Evolutionary conservation across 2,329 filamentous ascomycete species (phyloP).

Genomic region (Neurospora crassa): DNA sequence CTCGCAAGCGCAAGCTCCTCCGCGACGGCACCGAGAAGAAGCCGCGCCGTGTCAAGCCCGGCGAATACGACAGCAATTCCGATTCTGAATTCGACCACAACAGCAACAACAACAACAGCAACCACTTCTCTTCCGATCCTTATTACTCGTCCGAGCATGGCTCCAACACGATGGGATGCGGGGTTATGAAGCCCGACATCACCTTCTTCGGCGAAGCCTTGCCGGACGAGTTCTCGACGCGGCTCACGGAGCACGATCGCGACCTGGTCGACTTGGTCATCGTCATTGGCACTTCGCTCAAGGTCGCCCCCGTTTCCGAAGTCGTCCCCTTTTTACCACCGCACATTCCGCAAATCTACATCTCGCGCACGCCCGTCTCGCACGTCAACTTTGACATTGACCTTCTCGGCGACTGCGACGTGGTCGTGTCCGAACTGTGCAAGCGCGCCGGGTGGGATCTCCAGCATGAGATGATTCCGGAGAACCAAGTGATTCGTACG

Average conservation of each 20-base stretch:
- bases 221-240: slow-evolving; percentile 70
- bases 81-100: slow-evolving; percentile 47
- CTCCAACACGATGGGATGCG: slow-evolving; percentile 34
- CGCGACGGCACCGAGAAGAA: slow-evolving; percentile 26
- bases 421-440: slow-evolving; percentile 80
- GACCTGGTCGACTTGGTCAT: slow-evolving; percentile 79
- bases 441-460: slow-evolving; percentile 72
- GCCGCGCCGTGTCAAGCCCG: slow-evolving; percentile 27
- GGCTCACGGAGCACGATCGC: slow-evolving; percentile 73
- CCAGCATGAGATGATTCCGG: slow-evolving; percentile 73
- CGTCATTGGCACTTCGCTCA: slow-evolving; percentile 91
- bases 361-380: slow-evolving; percentile 71
- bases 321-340: slow-evolving; percentile 72
- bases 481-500: slow-evolving; percentile 51
- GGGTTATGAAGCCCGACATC: slow-evolving; percentile 95
- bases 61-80: slow-evolving; percentile 31
- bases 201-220: slow-evolving; percentile 94
- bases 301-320: slow-evolving; percentile 90
- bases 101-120: slow-evolving; percentile 33
- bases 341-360: slow-evolving; percentile 83
- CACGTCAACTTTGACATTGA: slow-evolving; percentile 97
- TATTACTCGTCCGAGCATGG: neutral
- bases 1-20: slow-evolving; percentile 44
- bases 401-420: slow-evolving; percentile 88
- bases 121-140: slow-evolving; percentile 20